phyloP scores from a whole-genome alignment of 805 yeast genomes.

The Candida tibetensis region DNA sequence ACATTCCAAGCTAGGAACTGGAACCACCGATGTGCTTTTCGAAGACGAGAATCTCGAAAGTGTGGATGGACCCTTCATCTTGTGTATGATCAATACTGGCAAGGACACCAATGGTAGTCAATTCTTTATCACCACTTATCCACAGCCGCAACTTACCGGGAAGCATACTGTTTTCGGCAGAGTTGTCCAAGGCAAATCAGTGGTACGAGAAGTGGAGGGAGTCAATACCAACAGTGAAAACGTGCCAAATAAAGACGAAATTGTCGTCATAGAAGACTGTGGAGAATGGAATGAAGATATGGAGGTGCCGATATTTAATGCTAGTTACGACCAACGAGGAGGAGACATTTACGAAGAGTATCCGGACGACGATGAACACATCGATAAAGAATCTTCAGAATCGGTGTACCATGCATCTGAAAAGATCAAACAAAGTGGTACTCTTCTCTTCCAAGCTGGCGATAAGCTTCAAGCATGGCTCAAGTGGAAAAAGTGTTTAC shows the following conservation, averaged over 20 bases:
- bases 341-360: slow-evolving; percentile 75
- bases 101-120: slow-evolving; percentile 56
- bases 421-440: slow-evolving; percentile 67
- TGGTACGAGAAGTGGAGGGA: slow-evolving; percentile 62
- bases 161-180: slow-evolving; percentile 77
- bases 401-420: slow-evolving; percentile 49
- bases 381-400: slow-evolving; percentile 56
- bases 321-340: slow-evolving; percentile 58
- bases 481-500: slow-evolving; percentile 63
- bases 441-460: slow-evolving; percentile 54
- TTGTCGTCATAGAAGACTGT: slow-evolving; percentile 51
- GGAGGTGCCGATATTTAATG: slow-evolving; percentile 58
- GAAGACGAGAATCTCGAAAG: slow-evolving; percentile 57
- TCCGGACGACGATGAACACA: slow-evolving; percentile 67
- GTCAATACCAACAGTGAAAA: slow-evolving; percentile 40
- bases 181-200: slow-evolving; percentile 66
- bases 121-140: slow-evolving; percentile 67
- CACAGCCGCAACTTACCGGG: slow-evolving; percentile 71
- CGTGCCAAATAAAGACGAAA: slow-evolving; percentile 37
- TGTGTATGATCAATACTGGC: slow-evolving; percentile 67
- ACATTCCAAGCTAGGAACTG: slow-evolving; percentile 29
- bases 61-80: slow-evolving; percentile 46
- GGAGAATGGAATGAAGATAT: slow-evolving; percentile 59
- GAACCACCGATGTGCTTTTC: slow-evolving; percentile 36
- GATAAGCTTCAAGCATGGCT: slow-evolving; percentile 50